Percentiles rank a stretch among this genome's conserved stretches.
phyloP scores from a whole-genome alignment of 1,284 basidiomycete species.

The Veloporphyrellus conicus region DNA sequence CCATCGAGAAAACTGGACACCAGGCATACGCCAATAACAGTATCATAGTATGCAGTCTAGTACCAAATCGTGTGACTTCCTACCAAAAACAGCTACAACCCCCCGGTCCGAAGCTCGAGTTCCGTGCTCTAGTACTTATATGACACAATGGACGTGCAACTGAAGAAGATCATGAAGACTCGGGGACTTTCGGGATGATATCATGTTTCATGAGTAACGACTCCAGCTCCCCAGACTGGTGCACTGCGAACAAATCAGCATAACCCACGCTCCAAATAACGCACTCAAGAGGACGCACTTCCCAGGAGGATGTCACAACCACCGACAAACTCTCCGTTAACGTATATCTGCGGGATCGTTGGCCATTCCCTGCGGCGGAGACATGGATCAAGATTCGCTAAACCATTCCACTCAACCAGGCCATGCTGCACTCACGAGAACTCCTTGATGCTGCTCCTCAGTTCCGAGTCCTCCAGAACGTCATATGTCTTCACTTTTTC shows the following conservation, averaged over 20 bases:
- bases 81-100: no score
- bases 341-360: slow-evolving; percentile 93
- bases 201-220: slow-evolving; percentile 71
- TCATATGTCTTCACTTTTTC: slow-evolving; percentile 87
- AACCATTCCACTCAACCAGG: background rate
- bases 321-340: slow-evolving; percentile 93
- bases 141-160: background rate
- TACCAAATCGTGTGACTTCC: no score
- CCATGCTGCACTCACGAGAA: slow-evolving; percentile 68
- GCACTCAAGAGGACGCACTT: slow-evolving; percentile 55
- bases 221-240: slow-evolving; percentile 93
- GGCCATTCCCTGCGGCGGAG: slow-evolving; percentile 79
- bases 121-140: background rate
- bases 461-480: slow-evolving; percentile 82
- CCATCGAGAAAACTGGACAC: no score
- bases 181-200: slow-evolving; percentile 48
- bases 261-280: background rate
- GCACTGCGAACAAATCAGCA: slow-evolving; percentile 57
- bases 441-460: slow-evolving; percentile 87
- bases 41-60: no score
- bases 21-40: no score
- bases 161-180: slow-evolving; percentile 10
- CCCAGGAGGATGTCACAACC: slow-evolving; percentile 93
- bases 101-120: no score
- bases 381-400: background rate